These are phyloP conservation scores for Annulohypoxylon maeteangense DNA, from an alignment of 495 filamentous ascomycete species.

Conservation along the genomic window DNA sequence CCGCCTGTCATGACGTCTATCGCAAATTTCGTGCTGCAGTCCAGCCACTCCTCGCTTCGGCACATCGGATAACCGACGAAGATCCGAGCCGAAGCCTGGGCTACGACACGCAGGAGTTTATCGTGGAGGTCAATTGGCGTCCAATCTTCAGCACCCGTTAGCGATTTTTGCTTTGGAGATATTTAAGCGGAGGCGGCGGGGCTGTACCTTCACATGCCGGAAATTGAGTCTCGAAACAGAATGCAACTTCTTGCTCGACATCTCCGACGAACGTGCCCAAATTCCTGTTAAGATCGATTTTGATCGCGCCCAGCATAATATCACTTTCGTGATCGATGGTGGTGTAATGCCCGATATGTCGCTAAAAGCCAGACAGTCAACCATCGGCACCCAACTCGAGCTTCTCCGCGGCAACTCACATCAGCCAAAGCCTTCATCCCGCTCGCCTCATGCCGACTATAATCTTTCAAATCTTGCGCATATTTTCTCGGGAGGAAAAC, in stretches of 20 bases:
- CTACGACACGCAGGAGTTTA: constrained; percentile 56
- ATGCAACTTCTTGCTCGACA: constrained; percentile 53
- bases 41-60: constrained; percentile 65
- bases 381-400: constrained; percentile 42
- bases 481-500: constrained; percentile 58
- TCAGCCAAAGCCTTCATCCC: constrained; percentile 50
- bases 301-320: constrained; percentile 54
- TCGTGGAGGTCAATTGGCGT: constrained; percentile 49
- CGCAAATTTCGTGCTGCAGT: constrained; percentile 64
- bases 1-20: constrained; percentile 52
- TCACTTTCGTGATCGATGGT: constrained; percentile 47
- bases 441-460: constrained; percentile 52
- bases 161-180: constrained; percentile 1
- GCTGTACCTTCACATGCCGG: constrained; percentile 52
- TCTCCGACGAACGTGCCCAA: constrained; percentile 53
- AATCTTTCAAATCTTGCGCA: constrained; percentile 58
- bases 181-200: neutral
- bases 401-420: constrained; percentile 14
- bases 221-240: constrained; percentile 53
- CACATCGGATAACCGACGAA: constrained; percentile 64
- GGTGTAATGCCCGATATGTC: constrained; percentile 56
- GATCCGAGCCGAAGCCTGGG: constrained; percentile 61
- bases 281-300: constrained; percentile 56
- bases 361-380: constrained; percentile 43
- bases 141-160: constrained; percentile 47